These are phyloP conservation scores for Pyricularia sp. DNA, from an alignment of 2,329 filamentous ascomycete genomes.

Conservation along the genomic window DNA sequence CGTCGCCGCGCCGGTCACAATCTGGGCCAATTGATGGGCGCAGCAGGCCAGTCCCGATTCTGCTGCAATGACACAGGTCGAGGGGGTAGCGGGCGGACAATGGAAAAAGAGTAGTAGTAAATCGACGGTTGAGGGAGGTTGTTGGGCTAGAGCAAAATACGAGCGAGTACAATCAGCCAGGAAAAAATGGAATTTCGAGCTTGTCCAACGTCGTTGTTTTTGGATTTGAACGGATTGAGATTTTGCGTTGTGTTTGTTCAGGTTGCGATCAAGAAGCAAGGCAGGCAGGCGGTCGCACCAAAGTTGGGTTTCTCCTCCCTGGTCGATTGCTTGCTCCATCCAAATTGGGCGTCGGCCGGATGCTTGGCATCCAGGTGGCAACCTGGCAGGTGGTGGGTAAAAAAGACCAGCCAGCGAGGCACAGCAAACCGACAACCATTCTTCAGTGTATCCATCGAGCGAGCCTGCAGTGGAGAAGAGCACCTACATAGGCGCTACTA, in stretches of 20 bases:
- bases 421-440: background rate
- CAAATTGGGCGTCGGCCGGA: background rate
- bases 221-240: background rate
- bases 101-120: background rate
- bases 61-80: background rate
- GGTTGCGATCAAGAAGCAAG: background rate
- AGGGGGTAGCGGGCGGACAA: background rate
- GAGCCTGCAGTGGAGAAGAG: background rate
- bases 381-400: background rate
- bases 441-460: background rate
- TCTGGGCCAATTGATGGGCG: background rate
- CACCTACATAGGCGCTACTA: background rate
- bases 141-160: background rate
- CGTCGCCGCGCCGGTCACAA: background rate
- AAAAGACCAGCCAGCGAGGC: background rate
- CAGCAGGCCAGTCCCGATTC: background rate
- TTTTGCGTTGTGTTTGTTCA: background rate
- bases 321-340: background rate
- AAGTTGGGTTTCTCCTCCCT: constrained; percentile 1
- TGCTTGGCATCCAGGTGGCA: background rate
- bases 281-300: background rate
- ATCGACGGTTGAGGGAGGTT: background rate
- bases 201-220: background rate
- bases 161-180: background rate
- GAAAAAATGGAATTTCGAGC: background rate